Conservation (phyloP, 139 green algal species). For the Chlorokybus atmophyticus region DNA sequence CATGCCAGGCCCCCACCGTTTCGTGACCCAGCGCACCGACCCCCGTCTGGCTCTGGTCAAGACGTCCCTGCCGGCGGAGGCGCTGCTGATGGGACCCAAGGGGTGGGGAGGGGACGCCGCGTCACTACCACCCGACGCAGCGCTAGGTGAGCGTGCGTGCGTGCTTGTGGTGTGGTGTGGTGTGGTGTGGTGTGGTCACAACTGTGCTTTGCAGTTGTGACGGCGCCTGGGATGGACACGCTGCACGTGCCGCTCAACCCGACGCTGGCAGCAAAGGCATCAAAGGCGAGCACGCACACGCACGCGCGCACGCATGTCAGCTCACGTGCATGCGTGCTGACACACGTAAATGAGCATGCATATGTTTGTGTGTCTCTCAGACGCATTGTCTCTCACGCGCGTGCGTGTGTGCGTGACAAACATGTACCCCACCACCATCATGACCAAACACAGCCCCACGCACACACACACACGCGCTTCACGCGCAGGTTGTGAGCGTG, state of each 20-base stretch:
- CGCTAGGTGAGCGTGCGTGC: not conserved
- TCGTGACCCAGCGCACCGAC: constrained; percentile 45
- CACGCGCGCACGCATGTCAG: too few species aligned
- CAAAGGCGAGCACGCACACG: too few species aligned
- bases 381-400: too few species aligned
- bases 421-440: too few species aligned
- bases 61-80: constrained; percentile 14
- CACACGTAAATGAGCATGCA: too few species aligned
- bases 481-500: constrained; percentile 25
- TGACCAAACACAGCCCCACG: too few species aligned
- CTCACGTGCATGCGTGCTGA: too few species aligned
- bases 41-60: constrained; percentile 28
- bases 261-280: too few species aligned
- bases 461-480: too few species aligned
- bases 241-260: constrained; percentile 3
- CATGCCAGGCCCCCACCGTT: constrained; percentile 27
- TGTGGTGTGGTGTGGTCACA: not conserved
- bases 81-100: constrained; percentile 4
- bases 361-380: too few species aligned
- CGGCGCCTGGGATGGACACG: constrained; percentile 13
- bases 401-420: too few species aligned
- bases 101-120: too few species aligned
- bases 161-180: not conserved
- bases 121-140: constrained; percentile 1
- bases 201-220: constrained; percentile 7